Evolutionary conservation across 441 rosid species (phyloP).

Genomic region (Arabidopsis hybrid): DNA sequence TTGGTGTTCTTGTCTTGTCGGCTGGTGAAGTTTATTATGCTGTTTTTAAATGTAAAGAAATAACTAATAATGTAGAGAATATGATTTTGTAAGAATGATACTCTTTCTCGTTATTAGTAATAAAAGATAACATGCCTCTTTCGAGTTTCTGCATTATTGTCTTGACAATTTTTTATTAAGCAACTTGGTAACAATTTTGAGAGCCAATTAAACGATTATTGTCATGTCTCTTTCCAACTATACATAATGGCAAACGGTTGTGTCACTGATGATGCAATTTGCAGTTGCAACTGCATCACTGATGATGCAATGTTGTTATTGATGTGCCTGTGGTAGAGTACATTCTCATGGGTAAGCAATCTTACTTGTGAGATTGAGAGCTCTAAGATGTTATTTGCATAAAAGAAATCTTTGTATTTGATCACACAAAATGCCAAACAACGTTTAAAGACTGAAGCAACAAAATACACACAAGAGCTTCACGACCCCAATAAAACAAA

Average conservation of each 20-base stretch:
- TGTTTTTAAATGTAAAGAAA: constrained; percentile 30
- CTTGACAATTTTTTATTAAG: not conserved
- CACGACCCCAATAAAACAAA: not conserved
- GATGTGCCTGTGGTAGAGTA: too few species aligned
- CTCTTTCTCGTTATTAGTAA: constrained; percentile 10
- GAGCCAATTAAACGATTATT: not conserved
- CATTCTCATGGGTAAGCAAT: too few species aligned
- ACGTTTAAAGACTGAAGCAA: not conserved
- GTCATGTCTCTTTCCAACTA: not conserved
- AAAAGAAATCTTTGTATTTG: not conserved
- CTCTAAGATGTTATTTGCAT: not conserved
- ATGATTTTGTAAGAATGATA: constrained; percentile 23
- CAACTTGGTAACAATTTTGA: not conserved
- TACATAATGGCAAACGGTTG: not conserved
- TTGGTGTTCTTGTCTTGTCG: constrained; percentile 16
- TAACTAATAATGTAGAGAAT: constrained; percentile 36
- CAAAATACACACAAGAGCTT: constrained; percentile 27
- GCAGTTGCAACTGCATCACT: too few species aligned
- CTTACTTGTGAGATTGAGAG: not conserved
- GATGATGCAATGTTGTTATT: not conserved
- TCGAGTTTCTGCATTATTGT: constrained; percentile 29
- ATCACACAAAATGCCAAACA: constrained; percentile 24
- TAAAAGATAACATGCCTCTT: not conserved
- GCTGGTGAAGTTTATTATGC: constrained; percentile 3
- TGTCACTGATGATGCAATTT: not conserved